Conservation (phyloP, 495 filamentous ascomycete genomes). For the Pyrenula massariospora region DNA sequence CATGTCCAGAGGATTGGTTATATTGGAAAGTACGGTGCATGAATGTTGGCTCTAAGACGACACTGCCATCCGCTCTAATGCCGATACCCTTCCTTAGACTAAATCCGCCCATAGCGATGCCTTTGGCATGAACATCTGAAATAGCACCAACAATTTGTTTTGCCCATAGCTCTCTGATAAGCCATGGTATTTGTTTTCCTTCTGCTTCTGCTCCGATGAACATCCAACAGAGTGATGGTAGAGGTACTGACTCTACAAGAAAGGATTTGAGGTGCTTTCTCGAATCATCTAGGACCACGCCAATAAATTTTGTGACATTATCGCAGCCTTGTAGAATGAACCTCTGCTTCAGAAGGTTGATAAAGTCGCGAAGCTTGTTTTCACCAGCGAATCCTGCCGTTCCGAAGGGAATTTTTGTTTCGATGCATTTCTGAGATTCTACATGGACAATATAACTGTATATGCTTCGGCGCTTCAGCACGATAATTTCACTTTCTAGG, state of each 20-base stretch:
- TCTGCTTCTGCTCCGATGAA: neutral
- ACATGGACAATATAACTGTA: neutral
- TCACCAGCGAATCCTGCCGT: neutral
- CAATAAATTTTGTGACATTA: neutral
- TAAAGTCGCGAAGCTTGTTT: neutral
- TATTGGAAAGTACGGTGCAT: neutral
- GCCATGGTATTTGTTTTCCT: neutral
- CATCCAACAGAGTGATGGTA: neutral
- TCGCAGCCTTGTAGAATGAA: neutral
- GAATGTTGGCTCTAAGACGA: neutral
- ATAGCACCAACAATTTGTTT: neutral
- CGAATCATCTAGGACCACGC: neutral
- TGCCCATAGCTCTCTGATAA: neutral
- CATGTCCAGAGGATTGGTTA: neutral
- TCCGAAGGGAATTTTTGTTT: neutral
- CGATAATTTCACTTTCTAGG: neutral
- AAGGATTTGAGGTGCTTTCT: neutral
- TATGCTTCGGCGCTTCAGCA: neutral
- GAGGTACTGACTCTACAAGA: neutral
- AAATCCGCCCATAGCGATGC: constrained; percentile 1
- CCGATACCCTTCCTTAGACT: neutral
- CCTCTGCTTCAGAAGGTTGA: neutral
- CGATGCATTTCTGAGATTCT: neutral
- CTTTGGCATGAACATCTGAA: constrained; percentile 1
- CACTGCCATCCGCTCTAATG: constrained; percentile 4